Percentiles rank a stretch among this genome's conserved stretches.
Evolutionary conservation across 768 basidiomycete species (phyloP).

Genomic region (Amanita rimosa): DNA sequence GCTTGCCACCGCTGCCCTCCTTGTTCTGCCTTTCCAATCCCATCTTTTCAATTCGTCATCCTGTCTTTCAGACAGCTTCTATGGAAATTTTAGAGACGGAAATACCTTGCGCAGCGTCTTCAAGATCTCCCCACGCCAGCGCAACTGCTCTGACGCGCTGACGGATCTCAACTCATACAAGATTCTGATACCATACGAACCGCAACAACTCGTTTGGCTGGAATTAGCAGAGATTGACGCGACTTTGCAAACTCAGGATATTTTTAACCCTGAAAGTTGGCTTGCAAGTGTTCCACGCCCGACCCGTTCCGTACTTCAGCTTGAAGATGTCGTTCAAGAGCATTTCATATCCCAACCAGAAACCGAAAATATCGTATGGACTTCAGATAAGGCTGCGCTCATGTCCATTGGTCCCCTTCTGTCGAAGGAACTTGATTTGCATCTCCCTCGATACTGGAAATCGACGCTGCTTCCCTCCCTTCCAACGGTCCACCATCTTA

Average conservation of each 20-base stretch:
- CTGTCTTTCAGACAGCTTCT: slow-evolving; percentile 41
- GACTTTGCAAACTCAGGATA: background rate
- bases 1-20: slow-evolving; percentile 17
- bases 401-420: slow-evolving; percentile 32
- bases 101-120: slow-evolving; percentile 33
- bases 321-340: slow-evolving; percentile 1
- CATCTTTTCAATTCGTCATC: slow-evolving; percentile 23
- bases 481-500: slow-evolving; percentile 40
- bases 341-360: slow-evolving; percentile 28
- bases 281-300: background rate
- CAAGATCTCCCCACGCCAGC: slow-evolving; percentile 8
- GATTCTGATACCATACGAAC: slow-evolving; percentile 3
- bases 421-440: slow-evolving; percentile 39
- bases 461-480: slow-evolving; percentile 45
- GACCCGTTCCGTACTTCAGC: no score
- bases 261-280: background rate
- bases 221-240: slow-evolving; percentile 26
- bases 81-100: slow-evolving; percentile 43
- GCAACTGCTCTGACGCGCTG: background rate
- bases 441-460: slow-evolving; percentile 69
- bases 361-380: slow-evolving; percentile 8
- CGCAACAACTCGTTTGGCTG: slow-evolving; percentile 47
- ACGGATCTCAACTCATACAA: background rate
- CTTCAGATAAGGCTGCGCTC: slow-evolving; percentile 29
- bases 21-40: slow-evolving; percentile 34